Evolutionary conservation across 2,329 filamentous ascomycete species (phyloP).

Genomic region (Herpotrichia juniperi): DNA sequence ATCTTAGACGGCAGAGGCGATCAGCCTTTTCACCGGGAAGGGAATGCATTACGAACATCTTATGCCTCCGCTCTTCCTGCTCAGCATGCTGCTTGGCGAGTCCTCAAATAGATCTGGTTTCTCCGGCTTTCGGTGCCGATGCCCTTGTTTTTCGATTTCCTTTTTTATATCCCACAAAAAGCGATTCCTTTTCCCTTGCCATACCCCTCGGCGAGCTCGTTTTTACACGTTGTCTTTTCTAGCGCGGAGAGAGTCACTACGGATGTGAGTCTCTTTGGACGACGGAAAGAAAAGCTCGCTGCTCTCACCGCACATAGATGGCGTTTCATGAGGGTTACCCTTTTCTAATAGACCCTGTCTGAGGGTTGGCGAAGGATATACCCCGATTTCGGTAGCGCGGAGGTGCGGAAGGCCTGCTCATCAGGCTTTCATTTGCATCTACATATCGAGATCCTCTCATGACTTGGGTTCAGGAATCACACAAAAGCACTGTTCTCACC

Average conservation of each 20-base stretch:
- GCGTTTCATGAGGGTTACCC: constrained; percentile 44
- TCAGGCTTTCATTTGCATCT: constrained; percentile 38
- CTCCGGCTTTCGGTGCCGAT: constrained; percentile 45
- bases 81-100: constrained; percentile 49
- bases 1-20: constrained; percentile 41
- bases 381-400: constrained; percentile 33
- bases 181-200: constrained; percentile 47
- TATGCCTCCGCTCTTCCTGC: constrained; percentile 44
- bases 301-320: constrained; percentile 45
- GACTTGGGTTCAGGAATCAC: constrained; percentile 45
- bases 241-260: constrained; percentile 28
- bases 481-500: constrained; percentile 44
- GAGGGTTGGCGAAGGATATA: constrained; percentile 43
- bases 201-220: constrained; percentile 33
- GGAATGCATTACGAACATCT: constrained; percentile 48
- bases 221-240: constrained; percentile 36
- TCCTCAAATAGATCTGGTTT: constrained; percentile 46
- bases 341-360: constrained; percentile 34
- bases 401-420: constrained; percentile 28
- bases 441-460: constrained; percentile 29
- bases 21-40: constrained; percentile 34
- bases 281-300: constrained; percentile 43
- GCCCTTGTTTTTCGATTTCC: constrained; percentile 37
- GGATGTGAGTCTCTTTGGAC: constrained; percentile 33
- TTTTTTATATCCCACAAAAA: constrained; percentile 33